Evolutionary conservation across 805 yeast genomes (phyloP), one percentile per base, ranked within the genome.

Genomic region (Lipomyces kockii): DNA sequence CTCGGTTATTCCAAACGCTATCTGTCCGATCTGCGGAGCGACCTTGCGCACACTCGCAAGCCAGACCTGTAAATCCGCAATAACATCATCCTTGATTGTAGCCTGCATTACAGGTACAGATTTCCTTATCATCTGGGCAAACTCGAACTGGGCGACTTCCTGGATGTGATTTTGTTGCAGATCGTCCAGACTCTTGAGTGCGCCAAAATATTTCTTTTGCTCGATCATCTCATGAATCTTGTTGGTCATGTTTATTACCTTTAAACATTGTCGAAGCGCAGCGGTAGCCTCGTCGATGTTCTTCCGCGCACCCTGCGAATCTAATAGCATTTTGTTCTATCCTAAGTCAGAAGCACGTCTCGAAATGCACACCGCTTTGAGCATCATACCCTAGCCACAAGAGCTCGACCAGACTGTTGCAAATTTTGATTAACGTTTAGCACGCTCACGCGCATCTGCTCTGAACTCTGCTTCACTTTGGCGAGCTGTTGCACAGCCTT

Each of bases 191-290:
- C 89, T 86, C 69, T 92, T 91, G 73, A 95, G 84, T 0, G 98
- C 98, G 67, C 90, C 90, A 76, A 91, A 93, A 73, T 90, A 91
- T 72, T 88, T 87, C 73, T 87, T 87, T 67, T 86, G 87, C 62
- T 87, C 85, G 68, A 92, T 89, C 75, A 93, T 81, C 52, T 90
- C 93, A 75, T 92, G 91, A 60, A 92, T 90, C 74, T 88, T 90
- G 78, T 92, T 93, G 17, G 97, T 90, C 72, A 90, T 84, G 74
- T 93, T 97, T 64, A 94, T 82, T 9, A 93, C 93, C 71, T 89
- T 92, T 29, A 93, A 81, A 72, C 97, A 89, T 60, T 87, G 83
- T 63, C 85, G 86, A 46, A 94, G 85, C 25, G 91, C 86, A 52
- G 85, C 83, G 7, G 85, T 85, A 0, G 97, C 89, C 71, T 90